These are phyloP conservation scores for Paramyrothecium roridum DNA, from an alignment of 2,329 filamentous ascomycete genomes.

Conservation along the genomic window DNA sequence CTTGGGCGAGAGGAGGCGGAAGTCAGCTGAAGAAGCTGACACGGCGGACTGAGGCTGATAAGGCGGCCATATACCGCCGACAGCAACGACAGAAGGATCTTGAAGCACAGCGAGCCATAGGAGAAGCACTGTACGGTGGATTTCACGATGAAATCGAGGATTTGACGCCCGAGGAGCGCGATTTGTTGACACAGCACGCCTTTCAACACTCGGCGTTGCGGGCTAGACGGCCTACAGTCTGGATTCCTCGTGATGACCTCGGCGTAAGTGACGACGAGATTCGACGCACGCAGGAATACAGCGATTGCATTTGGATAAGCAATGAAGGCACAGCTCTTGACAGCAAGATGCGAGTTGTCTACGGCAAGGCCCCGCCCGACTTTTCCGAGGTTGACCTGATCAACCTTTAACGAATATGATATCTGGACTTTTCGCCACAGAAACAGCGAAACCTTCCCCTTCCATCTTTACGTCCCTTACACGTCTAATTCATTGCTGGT, in stretches of 20 bases:
- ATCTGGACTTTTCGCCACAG: neutral
- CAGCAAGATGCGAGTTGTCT: conserved; percentile 77
- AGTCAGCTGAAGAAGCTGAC: conserved; percentile 45
- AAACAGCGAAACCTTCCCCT: neutral
- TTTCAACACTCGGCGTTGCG: conserved; percentile 89
- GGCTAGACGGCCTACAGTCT: conserved; percentile 80
- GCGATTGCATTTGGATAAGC: conserved; percentile 84
- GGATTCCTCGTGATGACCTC: conserved; percentile 88
- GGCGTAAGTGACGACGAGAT: conserved; percentile 93
- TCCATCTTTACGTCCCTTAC: neutral
- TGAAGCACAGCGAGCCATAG: conserved; percentile 70
- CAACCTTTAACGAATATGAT: conserved; percentile 51
- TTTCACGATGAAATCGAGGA: conserved; percentile 94
- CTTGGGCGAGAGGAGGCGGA: conserved; percentile 39
- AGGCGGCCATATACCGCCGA: conserved; percentile 45
- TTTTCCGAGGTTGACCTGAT: conserved; percentile 88
- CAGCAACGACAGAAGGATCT: conserved; percentile 56
- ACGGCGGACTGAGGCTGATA: conserved; percentile 14
- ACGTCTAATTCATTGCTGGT: neutral
- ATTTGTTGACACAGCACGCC: conserved; percentile 78
- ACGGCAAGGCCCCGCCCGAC: conserved; percentile 81
- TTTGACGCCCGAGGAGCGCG: conserved; percentile 83
- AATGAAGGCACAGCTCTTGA: conserved; percentile 90
- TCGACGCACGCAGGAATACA: conserved; percentile 69
- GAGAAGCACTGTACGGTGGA: conserved; percentile 79